Evolutionary conservation across 1,139 yeast genomes (phyloP).

Genomic region (Lodderomyces margitis): DNA sequence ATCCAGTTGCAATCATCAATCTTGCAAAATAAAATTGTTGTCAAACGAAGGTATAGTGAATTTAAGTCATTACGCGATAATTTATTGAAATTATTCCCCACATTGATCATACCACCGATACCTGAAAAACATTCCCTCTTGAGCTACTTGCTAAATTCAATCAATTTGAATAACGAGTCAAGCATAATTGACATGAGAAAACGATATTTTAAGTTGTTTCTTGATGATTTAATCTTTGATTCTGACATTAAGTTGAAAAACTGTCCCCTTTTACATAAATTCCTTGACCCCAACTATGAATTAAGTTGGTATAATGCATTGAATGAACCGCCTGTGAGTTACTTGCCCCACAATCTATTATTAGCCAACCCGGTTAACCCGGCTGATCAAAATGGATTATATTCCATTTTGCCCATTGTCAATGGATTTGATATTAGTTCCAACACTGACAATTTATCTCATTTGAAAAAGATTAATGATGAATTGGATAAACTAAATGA

Average conservation of each 20-base stretch:
- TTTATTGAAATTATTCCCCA: slow-evolving; percentile 46
- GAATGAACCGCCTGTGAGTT: slow-evolving; percentile 45
- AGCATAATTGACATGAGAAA: slow-evolving; percentile 43
- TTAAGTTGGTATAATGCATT: slow-evolving; percentile 48
- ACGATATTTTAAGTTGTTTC: slow-evolving; percentile 37
- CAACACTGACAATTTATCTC: slow-evolving; percentile 31
- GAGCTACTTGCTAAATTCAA: slow-evolving; percentile 39
- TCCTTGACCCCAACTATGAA: slow-evolving; percentile 50
- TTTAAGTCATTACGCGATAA: slow-evolving; percentile 50
- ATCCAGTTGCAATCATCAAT: slow-evolving; percentile 26
- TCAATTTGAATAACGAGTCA: slow-evolving; percentile 37
- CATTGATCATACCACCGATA: slow-evolving; percentile 53
- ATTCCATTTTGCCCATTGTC: slow-evolving; percentile 39
- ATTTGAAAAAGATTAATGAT: slow-evolving; percentile 35
- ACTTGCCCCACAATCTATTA: slow-evolving; percentile 39
- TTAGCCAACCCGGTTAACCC: slow-evolving; percentile 48
- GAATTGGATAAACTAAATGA: slow-evolving; percentile 35
- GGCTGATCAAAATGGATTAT: slow-evolving; percentile 46
- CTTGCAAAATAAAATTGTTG: slow-evolving; percentile 26
- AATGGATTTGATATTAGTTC: slow-evolving; percentile 37
- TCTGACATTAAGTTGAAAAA: slow-evolving; percentile 25
- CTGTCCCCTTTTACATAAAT: slow-evolving; percentile 39
- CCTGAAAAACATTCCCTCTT: slow-evolving; percentile 57
- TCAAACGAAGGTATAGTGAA: slow-evolving; percentile 54
- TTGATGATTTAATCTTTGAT: slow-evolving; percentile 35